Percentiles rank a stretch among this genome's conserved stretches.
phyloP scores from a whole-genome alignment of 1,284 basidiomycete species.

The Microbotryum silenes-acaulis region DNA sequence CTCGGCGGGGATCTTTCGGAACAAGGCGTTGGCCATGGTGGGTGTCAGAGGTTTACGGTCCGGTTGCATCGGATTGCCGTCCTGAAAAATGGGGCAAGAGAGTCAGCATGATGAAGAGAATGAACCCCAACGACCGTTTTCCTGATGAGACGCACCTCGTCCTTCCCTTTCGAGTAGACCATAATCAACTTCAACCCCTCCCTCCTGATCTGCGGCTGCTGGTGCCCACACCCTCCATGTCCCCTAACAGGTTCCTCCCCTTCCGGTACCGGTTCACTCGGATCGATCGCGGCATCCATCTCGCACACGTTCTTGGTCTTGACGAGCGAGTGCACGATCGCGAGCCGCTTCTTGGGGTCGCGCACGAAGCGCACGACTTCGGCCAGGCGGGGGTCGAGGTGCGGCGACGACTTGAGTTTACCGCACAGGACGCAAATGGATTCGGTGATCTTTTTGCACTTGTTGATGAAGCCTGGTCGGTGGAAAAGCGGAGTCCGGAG shows the following conservation, averaged over 20 bases:
- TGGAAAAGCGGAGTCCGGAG: constrained; percentile 17
- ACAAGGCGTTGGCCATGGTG: constrained; percentile 63
- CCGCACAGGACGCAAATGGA: constrained; percentile 98
- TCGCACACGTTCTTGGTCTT: constrained; percentile 78
- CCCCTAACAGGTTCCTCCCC: constrained; percentile 53
- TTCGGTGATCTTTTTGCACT: constrained; percentile 99
- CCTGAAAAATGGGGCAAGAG: constrained; percentile 45
- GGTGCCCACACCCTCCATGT: constrained; percentile 91
- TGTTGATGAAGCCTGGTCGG: constrained; percentile 79
- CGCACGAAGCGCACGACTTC: constrained; percentile 34
- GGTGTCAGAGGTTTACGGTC: constrained; percentile 85
- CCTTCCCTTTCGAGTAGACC: constrained; percentile 75
- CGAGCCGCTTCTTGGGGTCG: constrained; percentile 45
- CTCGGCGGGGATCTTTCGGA: constrained; percentile 84
- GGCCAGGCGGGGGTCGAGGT: constrained; percentile 30
- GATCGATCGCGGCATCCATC: constrained; percentile 60
- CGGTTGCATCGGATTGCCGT: constrained; percentile 73
- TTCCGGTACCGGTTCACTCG: constrained; percentile 66
- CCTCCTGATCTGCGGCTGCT: constrained; percentile 84
- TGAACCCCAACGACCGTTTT: background rate
- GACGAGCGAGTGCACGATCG: constrained; percentile 84
- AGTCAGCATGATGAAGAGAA: constrained; percentile 4
- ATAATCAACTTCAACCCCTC: constrained; percentile 93
- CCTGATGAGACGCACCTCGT: constrained; percentile 21
- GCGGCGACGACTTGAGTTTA: constrained; percentile 74